Evolutionary conservation across 495 filamentous ascomycete species (phyloP).

Genomic region (Lophiotrema nucula): DNA sequence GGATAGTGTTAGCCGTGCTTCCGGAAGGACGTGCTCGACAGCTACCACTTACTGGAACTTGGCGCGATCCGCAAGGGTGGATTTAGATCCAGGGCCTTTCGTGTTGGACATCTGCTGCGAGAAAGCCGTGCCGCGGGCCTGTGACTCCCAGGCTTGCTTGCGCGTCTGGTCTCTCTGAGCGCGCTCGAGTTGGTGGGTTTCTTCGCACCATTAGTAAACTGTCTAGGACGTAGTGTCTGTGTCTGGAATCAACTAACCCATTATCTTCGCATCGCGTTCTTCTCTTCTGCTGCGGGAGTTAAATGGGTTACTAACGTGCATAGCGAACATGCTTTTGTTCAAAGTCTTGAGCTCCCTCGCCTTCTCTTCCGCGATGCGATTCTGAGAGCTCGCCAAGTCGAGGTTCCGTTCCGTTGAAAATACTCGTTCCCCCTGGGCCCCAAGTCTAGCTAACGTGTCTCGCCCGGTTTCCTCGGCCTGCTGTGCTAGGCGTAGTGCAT

Average conservation of each 20-base stretch:
- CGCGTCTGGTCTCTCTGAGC: slow-evolving; percentile 65
- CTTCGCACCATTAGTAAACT: slow-evolving; percentile 38
- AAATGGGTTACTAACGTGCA: slow-evolving; percentile 34
- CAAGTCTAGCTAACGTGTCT: slow-evolving; percentile 45
- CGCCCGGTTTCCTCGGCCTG: slow-evolving; percentile 72
- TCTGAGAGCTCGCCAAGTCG: slow-evolving; percentile 66
- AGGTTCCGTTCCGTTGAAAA: slow-evolving; percentile 75
- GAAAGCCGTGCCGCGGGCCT: slow-evolving; percentile 59
- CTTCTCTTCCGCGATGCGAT: slow-evolving; percentile 70
- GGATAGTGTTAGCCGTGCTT: not conserved
- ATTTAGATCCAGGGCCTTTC: slow-evolving; percentile 40
- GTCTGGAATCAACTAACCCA: too few relatives aligned
- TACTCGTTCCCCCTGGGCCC: slow-evolving; percentile 61
- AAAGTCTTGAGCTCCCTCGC: slow-evolving; percentile 71
- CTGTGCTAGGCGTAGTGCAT: slow-evolving; percentile 62
- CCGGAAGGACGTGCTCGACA: slow-evolving; percentile 61
- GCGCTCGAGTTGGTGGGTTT: slow-evolving; percentile 65
- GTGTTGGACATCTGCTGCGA: slow-evolving; percentile 51
- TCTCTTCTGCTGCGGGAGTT: slow-evolving; percentile 44
- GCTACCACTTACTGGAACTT: slow-evolving; percentile 82
- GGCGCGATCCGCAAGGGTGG: slow-evolving; percentile 62
- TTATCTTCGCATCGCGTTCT: slow-evolving; percentile 61
- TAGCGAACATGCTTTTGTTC: slow-evolving; percentile 79
- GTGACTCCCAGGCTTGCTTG: slow-evolving; percentile 57
- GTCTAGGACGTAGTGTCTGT: slow-evolving; percentile 46